Conservation (phyloP, 228 moss, liverwort and hornwort species). For the Sphagnum fallax region DNA sequence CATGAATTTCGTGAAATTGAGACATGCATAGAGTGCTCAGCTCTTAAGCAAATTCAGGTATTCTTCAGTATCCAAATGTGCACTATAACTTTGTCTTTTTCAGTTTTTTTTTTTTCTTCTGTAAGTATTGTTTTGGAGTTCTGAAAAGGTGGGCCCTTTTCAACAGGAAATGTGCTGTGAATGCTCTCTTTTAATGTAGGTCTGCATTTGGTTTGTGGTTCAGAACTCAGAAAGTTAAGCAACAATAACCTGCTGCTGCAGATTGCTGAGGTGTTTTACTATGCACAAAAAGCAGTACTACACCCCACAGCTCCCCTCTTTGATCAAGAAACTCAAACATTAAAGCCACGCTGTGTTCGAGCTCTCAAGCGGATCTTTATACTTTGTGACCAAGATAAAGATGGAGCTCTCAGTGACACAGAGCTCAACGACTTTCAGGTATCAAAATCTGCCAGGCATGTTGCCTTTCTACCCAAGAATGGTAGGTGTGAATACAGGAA, state of each 20-base stretch:
- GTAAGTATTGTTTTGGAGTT: too few species aligned
- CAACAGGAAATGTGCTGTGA: too few species aligned
- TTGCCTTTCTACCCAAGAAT: neutral
- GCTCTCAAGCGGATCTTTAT: conserved; percentile 95
- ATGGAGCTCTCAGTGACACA: conserved; percentile 79
- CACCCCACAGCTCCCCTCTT: conserved; percentile 97
- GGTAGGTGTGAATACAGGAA: neutral
- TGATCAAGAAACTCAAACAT: conserved; percentile 86
- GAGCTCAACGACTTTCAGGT: conserved; percentile 99
- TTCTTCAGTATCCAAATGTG: neutral
- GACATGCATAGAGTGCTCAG: conserved; percentile 97
- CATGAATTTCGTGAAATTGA: conserved; percentile 97
- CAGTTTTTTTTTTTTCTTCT: too few species aligned
- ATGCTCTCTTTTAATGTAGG: too few species aligned
- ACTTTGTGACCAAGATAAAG: conserved; percentile 93
- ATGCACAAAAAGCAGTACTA: conserved; percentile 90
- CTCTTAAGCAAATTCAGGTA: conserved; percentile 95
- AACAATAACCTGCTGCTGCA: conserved; percentile 22
- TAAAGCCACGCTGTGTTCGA: conserved; percentile 94
- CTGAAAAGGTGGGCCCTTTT: too few species aligned
- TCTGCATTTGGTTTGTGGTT: too few species aligned
- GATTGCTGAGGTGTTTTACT: conserved; percentile 98
- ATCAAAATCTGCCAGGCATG: neutral
- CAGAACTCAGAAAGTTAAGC: too few species aligned
- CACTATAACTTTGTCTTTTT: too few species aligned